Evolutionary conservation across 495 filamentous ascomycete species (phyloP).

Genomic region (Copromyces sp.): DNA sequence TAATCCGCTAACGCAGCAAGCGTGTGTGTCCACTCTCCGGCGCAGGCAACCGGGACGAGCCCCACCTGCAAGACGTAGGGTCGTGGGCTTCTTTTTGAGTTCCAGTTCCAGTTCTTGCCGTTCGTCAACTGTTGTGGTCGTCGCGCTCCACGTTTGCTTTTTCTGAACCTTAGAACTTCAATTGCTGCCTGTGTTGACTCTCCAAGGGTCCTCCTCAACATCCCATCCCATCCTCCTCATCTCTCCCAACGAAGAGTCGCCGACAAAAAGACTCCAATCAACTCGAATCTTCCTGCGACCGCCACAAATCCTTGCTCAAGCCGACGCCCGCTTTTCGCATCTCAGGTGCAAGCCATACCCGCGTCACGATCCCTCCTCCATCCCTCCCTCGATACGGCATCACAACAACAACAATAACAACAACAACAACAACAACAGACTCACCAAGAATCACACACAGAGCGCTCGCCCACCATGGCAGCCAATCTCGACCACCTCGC

Average conservation of each 20-base stretch:
- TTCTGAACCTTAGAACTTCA: neutral
- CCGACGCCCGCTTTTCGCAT: neutral
- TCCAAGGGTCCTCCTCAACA: neutral
- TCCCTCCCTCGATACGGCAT: neutral
- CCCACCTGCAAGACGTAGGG: neutral
- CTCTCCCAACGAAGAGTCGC: neutral
- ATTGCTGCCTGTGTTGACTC: neutral
- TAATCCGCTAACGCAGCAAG: neutral
- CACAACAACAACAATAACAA: neutral
- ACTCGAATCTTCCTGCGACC: neutral
- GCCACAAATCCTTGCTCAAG: neutral
- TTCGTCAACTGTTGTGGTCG: neutral
- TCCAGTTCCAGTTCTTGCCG: neutral
- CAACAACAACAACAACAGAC: too few relatives aligned
- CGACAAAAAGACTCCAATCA: neutral
- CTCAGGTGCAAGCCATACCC: neutral
- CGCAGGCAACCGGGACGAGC: neutral
- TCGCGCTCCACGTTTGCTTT: neutral
- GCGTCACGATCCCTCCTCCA: neutral
- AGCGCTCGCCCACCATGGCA: conserved; percentile 50
- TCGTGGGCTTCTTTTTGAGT: neutral
- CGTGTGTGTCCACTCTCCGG: neutral
- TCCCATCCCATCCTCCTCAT: neutral
- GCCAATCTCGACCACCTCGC: conserved; percentile 61
- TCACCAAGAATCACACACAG: neutral